Evolutionary conservation across 352 stramenopile species (phyloP), one percentile per base, ranked within the genome.

Genomic region (Phytophthora pinifolia): DNA sequence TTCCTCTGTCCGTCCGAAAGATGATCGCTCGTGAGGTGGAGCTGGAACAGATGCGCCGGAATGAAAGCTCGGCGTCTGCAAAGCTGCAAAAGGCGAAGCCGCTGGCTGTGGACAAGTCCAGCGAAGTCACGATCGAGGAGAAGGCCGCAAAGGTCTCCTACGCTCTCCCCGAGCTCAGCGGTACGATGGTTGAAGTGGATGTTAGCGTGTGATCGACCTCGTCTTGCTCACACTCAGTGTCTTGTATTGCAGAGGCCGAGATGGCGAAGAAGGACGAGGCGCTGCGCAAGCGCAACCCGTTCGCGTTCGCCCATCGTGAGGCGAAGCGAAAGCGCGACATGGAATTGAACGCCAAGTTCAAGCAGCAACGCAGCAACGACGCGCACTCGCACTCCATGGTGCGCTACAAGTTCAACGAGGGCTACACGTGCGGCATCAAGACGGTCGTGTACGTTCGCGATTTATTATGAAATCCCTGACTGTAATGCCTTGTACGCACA

Each of bases 371-470:
- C 39, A 52, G 52, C 25, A 60, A 34, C 29, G 33, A 46, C 30
- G 51, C 29, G 10, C 53, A 72, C 36, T 33, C 50, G 9, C 65
- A 82, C n/a, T 59, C 65, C 2, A 58, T 70, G 22, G 79, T 97
- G 49, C 79, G 77, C 25, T 97, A 89, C 70, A 91, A 93, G 59
- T 96, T 91, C 52, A 94, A 97, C 46, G 85, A 96, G 72, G 89
- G 89, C 34, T 95, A 92, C 68, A 96, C 84, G 22, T 88, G 86
- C 61, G 88, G 87, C 59, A 95, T 97, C 51, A 93, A 93, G 66
- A 91, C 86, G 54, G 64, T 76, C 17, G 89, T 97, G 48, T 86
- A 83, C 63, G 77, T 97, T 60, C 73, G 79, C 46, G 89, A 96
- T 63, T 85, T 96, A 47, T 65, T 96, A 69, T 84, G 63, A 74